Evolutionary conservation across 805 yeast species (phyloP), one percentile per base, ranked within the genome.

Genomic region (Saccharomycopsis sp.): DNA sequence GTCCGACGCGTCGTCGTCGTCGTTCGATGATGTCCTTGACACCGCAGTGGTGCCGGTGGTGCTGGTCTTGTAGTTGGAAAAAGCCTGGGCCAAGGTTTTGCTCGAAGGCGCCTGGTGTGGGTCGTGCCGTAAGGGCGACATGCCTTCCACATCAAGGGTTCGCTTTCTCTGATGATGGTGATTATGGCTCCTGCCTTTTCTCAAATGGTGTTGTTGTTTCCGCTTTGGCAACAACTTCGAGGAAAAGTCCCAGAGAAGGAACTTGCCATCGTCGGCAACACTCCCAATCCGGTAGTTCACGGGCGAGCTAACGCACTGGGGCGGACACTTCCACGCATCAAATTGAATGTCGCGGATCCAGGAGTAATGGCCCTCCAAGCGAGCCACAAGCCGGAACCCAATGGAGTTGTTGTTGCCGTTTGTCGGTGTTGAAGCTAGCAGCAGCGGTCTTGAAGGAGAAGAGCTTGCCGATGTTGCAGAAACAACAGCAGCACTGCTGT

Each of bases 181-280:
- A 15, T 36, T 44, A 18, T 38, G 33, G 5, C 27, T 25, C 5
- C 22, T 30, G 19, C 29, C 36, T 9, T 22, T 27, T 10, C 22
- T 15, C 12, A 30, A 21, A 12, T 33, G 25, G 7, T n/a, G 22
- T 10, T 23, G 43, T 26, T 25, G 48, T 58, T 60, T 60, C 13
- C 58, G 48, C 34, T 59, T 62, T 4, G 67, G 65, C 30, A 69
- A 50, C 26, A 63, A 57, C 44, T 64, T 55, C 2, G 75, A 76
- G 10, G 66, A 61, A 45, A 75, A 71, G 46, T 75, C 80, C 71
- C 77, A 75, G 27, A 73, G 58, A 15, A 68, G 50, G 5, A 75
- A 50, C 18, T 60, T 58, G 3, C 77, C 75, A 48, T 75, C 81
- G 42, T 74, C 77, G 7, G 77, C 77, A 15, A 67, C 75, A 9